Evolutionary conservation across 2,329 filamentous ascomycete genomes (phyloP).

Genomic region (Didymella lethalis): DNA sequence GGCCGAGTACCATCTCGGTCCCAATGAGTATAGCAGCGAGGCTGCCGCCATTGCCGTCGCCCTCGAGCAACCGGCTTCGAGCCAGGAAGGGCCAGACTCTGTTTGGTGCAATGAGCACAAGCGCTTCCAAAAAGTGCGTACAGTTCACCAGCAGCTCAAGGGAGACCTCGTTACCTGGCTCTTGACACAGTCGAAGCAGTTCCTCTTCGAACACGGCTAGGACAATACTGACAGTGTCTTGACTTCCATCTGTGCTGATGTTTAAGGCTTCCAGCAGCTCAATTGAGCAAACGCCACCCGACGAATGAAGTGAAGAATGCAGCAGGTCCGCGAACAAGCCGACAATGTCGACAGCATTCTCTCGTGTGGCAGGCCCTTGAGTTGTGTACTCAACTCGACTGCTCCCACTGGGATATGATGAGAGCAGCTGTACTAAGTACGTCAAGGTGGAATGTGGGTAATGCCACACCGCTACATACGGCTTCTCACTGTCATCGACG

Average conservation of each 20-base stretch:
- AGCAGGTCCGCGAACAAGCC: slow-evolving; percentile 76
- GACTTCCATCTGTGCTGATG: slow-evolving; percentile 59
- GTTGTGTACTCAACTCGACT: slow-evolving; percentile 58
- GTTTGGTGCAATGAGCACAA: slow-evolving; percentile 76
- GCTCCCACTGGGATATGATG: slow-evolving; percentile 68
- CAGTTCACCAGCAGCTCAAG: slow-evolving; percentile 76
- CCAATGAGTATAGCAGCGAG: slow-evolving; percentile 81
- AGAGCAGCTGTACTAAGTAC: slow-evolving; percentile 78
- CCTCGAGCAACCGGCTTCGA: slow-evolving; percentile 79
- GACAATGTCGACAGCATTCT: slow-evolving; percentile 76
- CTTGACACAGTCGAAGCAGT: slow-evolving; percentile 57
- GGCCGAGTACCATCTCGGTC: slow-evolving; percentile 77
- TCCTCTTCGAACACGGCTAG: slow-evolving; percentile 84
- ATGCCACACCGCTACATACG: slow-evolving; percentile 77
- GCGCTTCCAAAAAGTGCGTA: slow-evolving; percentile 77
- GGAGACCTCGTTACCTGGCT: slow-evolving; percentile 68
- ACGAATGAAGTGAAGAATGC: slow-evolving; percentile 46
- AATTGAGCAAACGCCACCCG: slow-evolving; percentile 36
- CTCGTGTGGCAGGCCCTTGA: slow-evolving; percentile 59
- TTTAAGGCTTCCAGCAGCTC: slow-evolving; percentile 43
- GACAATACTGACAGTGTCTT: slow-evolving; percentile 81
- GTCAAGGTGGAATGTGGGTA: slow-evolving; percentile 80
- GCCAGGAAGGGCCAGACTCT: slow-evolving; percentile 90
- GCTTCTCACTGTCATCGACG: slow-evolving; percentile 74
- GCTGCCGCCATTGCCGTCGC: slow-evolving; percentile 77